Conservation (phyloP, 2,329 filamentous ascomycete species). For the Lachnum nothofagi region DNA sequence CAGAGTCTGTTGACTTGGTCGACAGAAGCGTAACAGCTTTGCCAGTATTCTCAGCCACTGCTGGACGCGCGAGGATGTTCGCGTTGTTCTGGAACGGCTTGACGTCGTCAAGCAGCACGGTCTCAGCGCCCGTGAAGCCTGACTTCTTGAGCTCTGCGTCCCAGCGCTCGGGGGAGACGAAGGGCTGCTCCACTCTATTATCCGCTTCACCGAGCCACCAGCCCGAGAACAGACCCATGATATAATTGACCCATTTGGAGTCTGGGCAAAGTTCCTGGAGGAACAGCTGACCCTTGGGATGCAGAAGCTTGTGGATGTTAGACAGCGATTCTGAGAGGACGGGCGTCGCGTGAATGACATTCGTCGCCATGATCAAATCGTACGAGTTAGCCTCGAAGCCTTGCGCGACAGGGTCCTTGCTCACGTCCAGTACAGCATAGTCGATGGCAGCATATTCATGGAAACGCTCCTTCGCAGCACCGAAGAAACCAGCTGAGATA, state of each 20-base stretch:
- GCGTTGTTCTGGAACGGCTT: slow-evolving; percentile 21
- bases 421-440: slow-evolving; percentile 34
- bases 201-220: slow-evolving; percentile 24
- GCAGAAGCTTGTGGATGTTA: slow-evolving; percentile 20
- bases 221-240: slow-evolving; percentile 11
- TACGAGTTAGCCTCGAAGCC: slow-evolving; percentile 31
- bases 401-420: slow-evolving; percentile 30
- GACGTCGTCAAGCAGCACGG: slow-evolving; percentile 21
- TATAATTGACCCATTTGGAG: background rate
- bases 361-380: slow-evolving; percentile 25
- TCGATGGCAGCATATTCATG: slow-evolving; percentile 23
- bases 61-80: slow-evolving; percentile 19
- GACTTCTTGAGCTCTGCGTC: slow-evolving; percentile 21
- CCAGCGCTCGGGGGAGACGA: slow-evolving; percentile 26
- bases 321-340: slow-evolving; percentile 12
- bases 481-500: slow-evolving; percentile 32
- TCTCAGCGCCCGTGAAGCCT: slow-evolving; percentile 33
- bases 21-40: slow-evolving; percentile 6
- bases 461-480: slow-evolving; percentile 25
- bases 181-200: slow-evolving; percentile 23
- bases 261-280: slow-evolving; percentile 8
- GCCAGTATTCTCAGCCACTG: background rate
- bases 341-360: slow-evolving; percentile 27
- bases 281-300: slow-evolving; percentile 17
- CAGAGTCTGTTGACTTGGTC: background rate